Base-by-base conservation (phyloP, 352 stramenopile species). In the Globisporangium iwayamae region DNA sequence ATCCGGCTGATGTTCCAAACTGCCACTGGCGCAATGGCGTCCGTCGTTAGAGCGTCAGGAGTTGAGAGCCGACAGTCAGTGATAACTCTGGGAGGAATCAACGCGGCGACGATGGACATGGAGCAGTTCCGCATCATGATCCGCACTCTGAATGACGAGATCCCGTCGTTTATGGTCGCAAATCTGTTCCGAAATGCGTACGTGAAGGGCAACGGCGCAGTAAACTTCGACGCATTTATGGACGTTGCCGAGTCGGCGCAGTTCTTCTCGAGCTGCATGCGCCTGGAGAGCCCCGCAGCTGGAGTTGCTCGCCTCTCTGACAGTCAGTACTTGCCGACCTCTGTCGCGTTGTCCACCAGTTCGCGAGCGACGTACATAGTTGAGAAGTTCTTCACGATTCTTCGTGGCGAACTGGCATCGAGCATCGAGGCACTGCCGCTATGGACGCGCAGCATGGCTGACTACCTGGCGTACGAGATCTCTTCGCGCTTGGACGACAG, bases 1-100 rank as follows among this genome's bases (percentile, higher is more conserved):
- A 90, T 98, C 47, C 90, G 91, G 0, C 67, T 98, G 1, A 97
- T 98, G 92, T 98, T 98, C 53, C 90, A 97, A 45, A 97, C 91
- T 0, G 90, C 91, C 2, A 84, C 79, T 0, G 38, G 56, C 4
- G 32, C 38, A 8, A 10, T 38, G 1, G 9, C 46, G 8, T 48
- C 43, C 43, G 43, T 46, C 22, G n/a, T 41, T 18, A 52, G 32
- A n/a, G 1, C 28, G 4, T 20, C 30, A 1, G 20, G 16, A 9
- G 9, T 16, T 0, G 52, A 61, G 1, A 45, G 14, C 9, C 61
- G 32, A 0, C 61, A 56, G 52, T 1, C 46, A 16, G 8, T 20
- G 18, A 58, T 32, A 22, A 16, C 32, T 1, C 18, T 58, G 13
- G 36, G 18, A 20, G 66, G 59, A n/a, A 62, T 52, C 16, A 52